Conservation (phyloP, 148 eudicot genomes). For the Chenopodium suecicum region DNA sequence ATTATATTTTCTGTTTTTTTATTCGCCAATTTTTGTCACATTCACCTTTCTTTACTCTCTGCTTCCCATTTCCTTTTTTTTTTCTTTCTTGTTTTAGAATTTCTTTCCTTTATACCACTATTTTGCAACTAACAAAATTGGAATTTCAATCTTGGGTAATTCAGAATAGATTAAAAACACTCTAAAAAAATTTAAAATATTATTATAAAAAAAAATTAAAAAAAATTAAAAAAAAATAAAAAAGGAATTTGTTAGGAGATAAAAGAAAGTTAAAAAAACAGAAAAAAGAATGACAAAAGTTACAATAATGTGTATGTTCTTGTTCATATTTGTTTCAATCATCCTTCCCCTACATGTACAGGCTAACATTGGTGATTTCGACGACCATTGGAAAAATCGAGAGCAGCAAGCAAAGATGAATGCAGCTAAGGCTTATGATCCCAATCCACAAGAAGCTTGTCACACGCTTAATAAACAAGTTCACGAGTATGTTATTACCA, state of each 20-base stretch:
- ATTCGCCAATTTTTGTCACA: constrained; percentile 11
- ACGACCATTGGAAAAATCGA: constrained; percentile 47
- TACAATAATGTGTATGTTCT: constrained; percentile 3
- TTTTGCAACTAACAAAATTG: neutral
- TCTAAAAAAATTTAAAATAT: neutral
- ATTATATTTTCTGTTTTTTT: no score
- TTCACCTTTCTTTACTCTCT: constrained; percentile 46
- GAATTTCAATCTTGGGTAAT: neutral
- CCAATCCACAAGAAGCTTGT: constrained; percentile 34
- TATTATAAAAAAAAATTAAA: neutral
- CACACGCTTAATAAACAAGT: constrained; percentile 31
- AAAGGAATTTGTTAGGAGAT: neutral
- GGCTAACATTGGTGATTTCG: constrained; percentile 34
- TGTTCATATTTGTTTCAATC: constrained; percentile 28
- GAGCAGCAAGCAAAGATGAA: constrained; percentile 33
- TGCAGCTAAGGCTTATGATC: constrained; percentile 36
- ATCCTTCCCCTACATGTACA: constrained; percentile 16
- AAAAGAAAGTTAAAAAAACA: neutral
- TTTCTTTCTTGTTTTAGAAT: constrained; percentile 24
- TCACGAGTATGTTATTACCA: constrained; percentile 28
- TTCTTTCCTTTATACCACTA: neutral
- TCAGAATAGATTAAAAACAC: neutral
- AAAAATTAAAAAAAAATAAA: neutral
- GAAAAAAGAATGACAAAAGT: constrained; percentile 22
- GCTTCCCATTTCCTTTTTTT: constrained; percentile 32